Evolutionary conservation across 495 filamentous ascomycete genomes (phyloP).

Genomic region (Penicillium lividum): DNA sequence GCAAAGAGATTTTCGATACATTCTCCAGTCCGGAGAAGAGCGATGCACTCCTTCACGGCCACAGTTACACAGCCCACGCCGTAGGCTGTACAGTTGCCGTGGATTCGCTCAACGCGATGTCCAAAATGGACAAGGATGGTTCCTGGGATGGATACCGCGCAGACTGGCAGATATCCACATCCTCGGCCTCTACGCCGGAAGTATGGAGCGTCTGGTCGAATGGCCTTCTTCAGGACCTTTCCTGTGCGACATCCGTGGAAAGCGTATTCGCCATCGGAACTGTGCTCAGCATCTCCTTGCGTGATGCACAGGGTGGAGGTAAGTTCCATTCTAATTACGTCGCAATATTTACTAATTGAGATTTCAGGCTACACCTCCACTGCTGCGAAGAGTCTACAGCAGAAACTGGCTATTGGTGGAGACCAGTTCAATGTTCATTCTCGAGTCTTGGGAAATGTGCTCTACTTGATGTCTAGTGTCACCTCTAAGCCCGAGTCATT

Average conservation of each 20-base stretch:
- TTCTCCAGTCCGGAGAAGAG: constrained; percentile 67
- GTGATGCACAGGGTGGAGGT: constrained; percentile 49
- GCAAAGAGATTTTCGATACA: constrained; percentile 67
- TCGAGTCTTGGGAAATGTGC: constrained; percentile 72
- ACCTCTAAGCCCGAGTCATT: constrained; percentile 55
- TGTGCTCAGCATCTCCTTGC: constrained; percentile 66
- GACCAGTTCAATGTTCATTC: constrained; percentile 63
- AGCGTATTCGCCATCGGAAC: constrained; percentile 69
- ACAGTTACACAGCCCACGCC: constrained; percentile 80
- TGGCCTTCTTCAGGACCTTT: constrained; percentile 56
- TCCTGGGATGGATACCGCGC: constrained; percentile 51
- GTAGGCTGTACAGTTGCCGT: constrained; percentile 73
- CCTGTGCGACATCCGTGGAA: constrained; percentile 51
- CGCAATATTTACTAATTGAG: background rate
- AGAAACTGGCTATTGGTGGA: constrained; percentile 45
- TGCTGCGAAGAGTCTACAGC: constrained; percentile 61
- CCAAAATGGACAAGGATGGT: constrained; percentile 51
- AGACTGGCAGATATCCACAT: constrained; percentile 35
- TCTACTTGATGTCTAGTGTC: constrained; percentile 76
- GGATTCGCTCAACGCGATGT: constrained; percentile 56
- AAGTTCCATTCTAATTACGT: constrained; percentile 19
- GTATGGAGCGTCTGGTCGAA: constrained; percentile 73
- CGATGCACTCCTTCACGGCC: constrained; percentile 74
- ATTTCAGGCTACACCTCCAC: constrained; percentile 66
- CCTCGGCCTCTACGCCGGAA: constrained; percentile 12